Conservation (phyloP, 768 basidiomycete genomes). For the Atractiella rhizophila region DNA sequence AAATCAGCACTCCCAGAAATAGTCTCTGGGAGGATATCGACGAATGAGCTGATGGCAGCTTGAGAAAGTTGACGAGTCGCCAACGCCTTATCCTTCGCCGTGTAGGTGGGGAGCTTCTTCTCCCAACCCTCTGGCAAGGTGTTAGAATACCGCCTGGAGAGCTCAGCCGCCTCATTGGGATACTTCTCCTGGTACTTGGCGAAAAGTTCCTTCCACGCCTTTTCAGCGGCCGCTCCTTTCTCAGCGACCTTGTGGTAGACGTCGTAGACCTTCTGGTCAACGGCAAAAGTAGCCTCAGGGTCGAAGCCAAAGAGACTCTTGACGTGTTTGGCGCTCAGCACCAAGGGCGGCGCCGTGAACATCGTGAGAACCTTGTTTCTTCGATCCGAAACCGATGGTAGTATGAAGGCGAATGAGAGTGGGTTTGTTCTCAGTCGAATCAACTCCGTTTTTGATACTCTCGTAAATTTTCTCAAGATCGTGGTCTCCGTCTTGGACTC, state of each 20-base stretch:
- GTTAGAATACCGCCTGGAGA: constrained; percentile 58
- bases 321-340: constrained; percentile 49
- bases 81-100: constrained; percentile 51
- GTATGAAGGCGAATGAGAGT: constrained; percentile 65
- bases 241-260: constrained; percentile 40
- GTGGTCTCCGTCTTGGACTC: constrained; percentile 23
- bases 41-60: constrained; percentile 52
- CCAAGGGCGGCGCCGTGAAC: constrained; percentile 86
- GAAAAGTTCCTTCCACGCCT: constrained; percentile 45
- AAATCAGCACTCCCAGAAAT: constrained; percentile 20
- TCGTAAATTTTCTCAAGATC: constrained; percentile 52
- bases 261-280: constrained; percentile 47
- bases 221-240: constrained; percentile 48
- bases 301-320: constrained; percentile 69
- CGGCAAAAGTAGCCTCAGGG: constrained; percentile 46
- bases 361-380: constrained; percentile 73
- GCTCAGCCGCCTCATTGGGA: constrained; percentile 61
- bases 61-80: constrained; percentile 85
- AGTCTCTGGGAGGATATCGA: constrained; percentile 54
- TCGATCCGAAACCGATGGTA: constrained; percentile 82
- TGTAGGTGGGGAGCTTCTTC: constrained; percentile 59
- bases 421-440: constrained; percentile 52
- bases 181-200: constrained; percentile 46
- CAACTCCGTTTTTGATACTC: constrained; percentile 50
- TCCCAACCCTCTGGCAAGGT: constrained; percentile 71